These are phyloP conservation scores for Grifola frondosa DNA, from an alignment of 1,284 basidiomycete species.

Conservation along the genomic window DNA sequence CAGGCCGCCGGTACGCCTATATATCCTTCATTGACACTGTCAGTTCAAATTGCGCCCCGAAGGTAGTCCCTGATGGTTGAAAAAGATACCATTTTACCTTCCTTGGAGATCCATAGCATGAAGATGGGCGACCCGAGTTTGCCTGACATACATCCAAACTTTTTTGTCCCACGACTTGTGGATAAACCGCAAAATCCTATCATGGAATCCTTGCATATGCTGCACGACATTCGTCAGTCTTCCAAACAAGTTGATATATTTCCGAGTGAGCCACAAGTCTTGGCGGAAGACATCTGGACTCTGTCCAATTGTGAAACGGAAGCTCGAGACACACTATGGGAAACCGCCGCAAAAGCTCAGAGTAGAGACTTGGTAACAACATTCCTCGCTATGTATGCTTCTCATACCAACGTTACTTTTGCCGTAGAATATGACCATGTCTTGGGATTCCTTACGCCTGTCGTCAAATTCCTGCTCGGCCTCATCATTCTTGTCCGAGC, in stretches of 20 bases:
- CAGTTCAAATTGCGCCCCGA: too few relatives aligned
- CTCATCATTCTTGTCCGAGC: slow-evolving; percentile 66
- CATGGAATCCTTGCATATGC: slow-evolving; percentile 50
- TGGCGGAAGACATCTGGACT: slow-evolving; percentile 16
- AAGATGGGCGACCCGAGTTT: too few relatives aligned
- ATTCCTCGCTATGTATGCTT: too few relatives aligned
- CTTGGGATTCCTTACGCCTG: slow-evolving; percentile 58
- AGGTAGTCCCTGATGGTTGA: too few relatives aligned
- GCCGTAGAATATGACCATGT: too few relatives aligned
- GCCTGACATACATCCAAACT: slow-evolving; percentile 36
- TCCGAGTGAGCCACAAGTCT: slow-evolving; percentile 11
- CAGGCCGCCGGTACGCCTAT: too few relatives aligned
- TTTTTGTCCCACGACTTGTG: slow-evolving; percentile 57
- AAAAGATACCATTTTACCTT: too few relatives aligned
- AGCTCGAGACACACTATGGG: slow-evolving; percentile 7
- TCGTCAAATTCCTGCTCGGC: slow-evolving; percentile 31
- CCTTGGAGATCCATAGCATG: too few relatives aligned
- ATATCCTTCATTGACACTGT: too few relatives aligned
- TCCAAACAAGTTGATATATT: too few relatives aligned
- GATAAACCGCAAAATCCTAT: slow-evolving; percentile 79
- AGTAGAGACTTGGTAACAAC: background rate
- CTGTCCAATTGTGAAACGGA: background rate
- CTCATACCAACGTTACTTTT: too few relatives aligned
- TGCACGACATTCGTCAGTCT: slow-evolving; percentile 10
- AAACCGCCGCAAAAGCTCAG: slow-evolving; percentile 4